Evolutionary conservation across 352 stramenopile species (phyloP), one percentile per base, ranked within the genome.

Genomic region (Pythium utonaiense): DNA sequence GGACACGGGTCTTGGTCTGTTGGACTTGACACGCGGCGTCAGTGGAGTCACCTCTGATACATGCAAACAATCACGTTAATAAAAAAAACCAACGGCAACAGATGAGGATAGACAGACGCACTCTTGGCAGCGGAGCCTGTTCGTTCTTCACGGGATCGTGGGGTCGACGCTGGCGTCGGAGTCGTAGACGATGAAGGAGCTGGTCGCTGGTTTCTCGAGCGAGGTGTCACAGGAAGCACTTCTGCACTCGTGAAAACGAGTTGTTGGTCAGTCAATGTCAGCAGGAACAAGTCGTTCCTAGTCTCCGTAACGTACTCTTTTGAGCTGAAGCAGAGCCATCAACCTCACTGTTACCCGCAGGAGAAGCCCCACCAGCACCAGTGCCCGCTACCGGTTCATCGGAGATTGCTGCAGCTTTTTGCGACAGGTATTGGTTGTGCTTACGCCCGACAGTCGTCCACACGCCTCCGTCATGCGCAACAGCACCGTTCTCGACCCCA

Each of bases 401-500:
- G 30, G 47, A 45, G 34, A 54, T 53, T 17, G 59, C 45, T 16
- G 57, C 34, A 27, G 69, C 69, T 19, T 50, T 38, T 33, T 68
- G 61, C 4, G 48, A 55, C 5, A 68, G 49, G 47, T 68, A 68
- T 30, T 68, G 61, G 25, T 80, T 76, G 25, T 84, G 67, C n/a
- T 89, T 88, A 40, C 78, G 81, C n/a, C 80, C 74, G 10, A 92
- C 83, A 0, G 80, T 92, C 6, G 75, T 92, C 83, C 83, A 92
- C 7, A 73, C 83, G 22, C 73, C 77, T 16, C 71, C 53, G 21
- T 71, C 64, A 17, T 42, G 55, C 6, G 28, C 21, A 55, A 19
- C 8, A 1, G 30, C 34, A 2, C 16, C 34, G 9, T 69, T 54
- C 17, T 66, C 13, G 10, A 25, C 22, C 0, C 36, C 64, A 1